phyloP scores from a whole-genome alignment of 1,284 basidiomycete species.

The Ceraceosorus bombacis region DNA sequence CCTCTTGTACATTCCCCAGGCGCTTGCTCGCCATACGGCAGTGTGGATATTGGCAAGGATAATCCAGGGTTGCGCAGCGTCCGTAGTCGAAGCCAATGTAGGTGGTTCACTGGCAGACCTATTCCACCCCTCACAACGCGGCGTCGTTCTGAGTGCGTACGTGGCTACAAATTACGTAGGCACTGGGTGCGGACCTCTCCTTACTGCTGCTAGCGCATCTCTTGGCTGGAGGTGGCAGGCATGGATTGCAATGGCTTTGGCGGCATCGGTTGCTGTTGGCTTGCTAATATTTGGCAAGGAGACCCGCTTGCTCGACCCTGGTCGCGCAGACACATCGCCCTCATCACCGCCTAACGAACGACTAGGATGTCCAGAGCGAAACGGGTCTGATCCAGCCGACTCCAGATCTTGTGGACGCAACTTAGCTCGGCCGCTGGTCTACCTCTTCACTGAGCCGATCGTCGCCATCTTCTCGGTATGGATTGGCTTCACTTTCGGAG shows the following conservation, averaged over 20 bases:
- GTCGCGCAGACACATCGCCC: slow-evolving; percentile 28
- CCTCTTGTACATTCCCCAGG: slow-evolving; percentile 38
- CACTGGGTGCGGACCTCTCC: slow-evolving; percentile 24
- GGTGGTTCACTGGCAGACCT: slow-evolving; percentile 18
- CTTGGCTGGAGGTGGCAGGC: background rate
- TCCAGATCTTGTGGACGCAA: background rate
- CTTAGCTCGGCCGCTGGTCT: slow-evolving; percentile 26
- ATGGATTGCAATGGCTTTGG: background rate
- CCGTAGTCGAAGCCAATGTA: slow-evolving; percentile 42
- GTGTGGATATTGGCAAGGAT: slow-evolving; percentile 43
- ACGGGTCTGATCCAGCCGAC: slow-evolving; percentile 28
- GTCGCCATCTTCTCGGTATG: slow-evolving; percentile 50
- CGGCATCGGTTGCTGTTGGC: slow-evolving; percentile 11
- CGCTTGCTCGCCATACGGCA: slow-evolving; percentile 37
- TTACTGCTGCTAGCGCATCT: slow-evolving; percentile 7
- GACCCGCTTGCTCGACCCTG: slow-evolving; percentile 10
- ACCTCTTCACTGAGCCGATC: slow-evolving; percentile 52
- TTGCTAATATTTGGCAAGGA: slow-evolving; percentile 37
- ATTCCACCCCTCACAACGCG: background rate
- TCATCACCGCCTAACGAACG: slow-evolving; percentile 44
- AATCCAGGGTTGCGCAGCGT: slow-evolving; percentile 44
- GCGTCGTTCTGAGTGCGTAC: background rate
- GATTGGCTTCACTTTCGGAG: slow-evolving; percentile 43
- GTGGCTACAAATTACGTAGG: background rate
- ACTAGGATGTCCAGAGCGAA: slow-evolving; percentile 26